Percentiles rank a stretch among this genome's conserved stretches.
Conservation (phyloP, 345 rosid genomes). For the Citrus medica region DNA sequence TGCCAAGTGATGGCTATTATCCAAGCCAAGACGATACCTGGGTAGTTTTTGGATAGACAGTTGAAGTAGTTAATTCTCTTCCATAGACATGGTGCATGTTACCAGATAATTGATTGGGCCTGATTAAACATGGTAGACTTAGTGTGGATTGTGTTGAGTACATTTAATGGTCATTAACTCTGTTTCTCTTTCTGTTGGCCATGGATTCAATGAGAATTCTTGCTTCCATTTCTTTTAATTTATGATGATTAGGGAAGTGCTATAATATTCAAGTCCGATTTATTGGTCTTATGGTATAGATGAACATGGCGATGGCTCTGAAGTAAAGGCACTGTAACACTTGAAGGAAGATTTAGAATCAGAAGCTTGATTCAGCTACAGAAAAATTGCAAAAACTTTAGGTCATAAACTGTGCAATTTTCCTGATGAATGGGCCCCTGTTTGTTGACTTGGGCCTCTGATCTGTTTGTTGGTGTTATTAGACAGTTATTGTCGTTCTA, state of each 20-base stretch:
- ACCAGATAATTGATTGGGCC: background rate
- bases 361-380: background rate
- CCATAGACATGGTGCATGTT: background rate
- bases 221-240: background rate
- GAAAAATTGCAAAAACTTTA: background rate
- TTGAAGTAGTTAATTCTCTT: background rate
- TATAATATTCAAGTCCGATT: background rate
- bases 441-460: background rate
- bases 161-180: background rate
- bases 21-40: background rate
- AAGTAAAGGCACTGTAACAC: background rate
- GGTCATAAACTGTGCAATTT: background rate
- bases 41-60: background rate
- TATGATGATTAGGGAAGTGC: background rate
- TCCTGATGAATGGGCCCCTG: background rate
- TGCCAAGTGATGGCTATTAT: background rate
- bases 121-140: background rate
- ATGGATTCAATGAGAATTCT: too few species aligned
- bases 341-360: constrained; percentile 1
- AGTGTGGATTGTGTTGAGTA: background rate
- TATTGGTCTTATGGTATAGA: background rate
- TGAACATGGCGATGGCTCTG: background rate
- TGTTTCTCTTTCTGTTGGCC: background rate
- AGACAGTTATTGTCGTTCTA: background rate
- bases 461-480: background rate